A percentile compares a stretch with the other conserved stretches of the same genome.
phyloP scores from a whole-genome alignment of 2,329 filamentous ascomycete species.

The Lachnellula occidentalis region DNA sequence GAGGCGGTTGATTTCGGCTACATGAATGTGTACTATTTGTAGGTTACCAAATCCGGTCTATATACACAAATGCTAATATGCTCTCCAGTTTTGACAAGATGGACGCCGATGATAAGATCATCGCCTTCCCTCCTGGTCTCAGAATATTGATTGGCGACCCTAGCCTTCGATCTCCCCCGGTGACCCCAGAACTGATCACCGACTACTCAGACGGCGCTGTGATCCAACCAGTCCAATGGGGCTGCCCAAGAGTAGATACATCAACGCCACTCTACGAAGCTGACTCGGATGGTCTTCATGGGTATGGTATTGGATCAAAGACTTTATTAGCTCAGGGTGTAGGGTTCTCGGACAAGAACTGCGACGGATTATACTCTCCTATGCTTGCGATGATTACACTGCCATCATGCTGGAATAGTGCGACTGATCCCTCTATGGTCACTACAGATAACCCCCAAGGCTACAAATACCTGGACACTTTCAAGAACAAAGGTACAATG shows the following conservation, averaged over 20 bases:
- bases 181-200: conserved; percentile 43
- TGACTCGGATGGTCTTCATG: conserved; percentile 48
- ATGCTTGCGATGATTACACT: conserved; percentile 81
- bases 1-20: conserved; percentile 56
- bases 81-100: conserved; percentile 44
- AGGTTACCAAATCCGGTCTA: conserved; percentile 23
- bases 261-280: conserved; percentile 47
- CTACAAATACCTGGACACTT: background rate
- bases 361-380: conserved; percentile 56
- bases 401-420: conserved; percentile 82
- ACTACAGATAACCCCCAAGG: background rate
- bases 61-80: conserved; percentile 24
- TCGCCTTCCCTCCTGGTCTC: conserved; percentile 71
- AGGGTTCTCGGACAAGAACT: conserved; percentile 66
- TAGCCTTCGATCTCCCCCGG: conserved; percentile 56
- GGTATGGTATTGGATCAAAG: conserved; percentile 43
- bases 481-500: conserved; percentile 59
- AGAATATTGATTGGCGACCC: conserved; percentile 75
- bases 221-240: conserved; percentile 52
- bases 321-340: conserved; percentile 51
- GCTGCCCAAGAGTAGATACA: conserved; percentile 50
- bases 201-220: conserved; percentile 44
- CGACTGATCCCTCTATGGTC: conserved; percentile 36
- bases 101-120: conserved; percentile 56
- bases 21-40: conserved; percentile 74